A percentile compares a stretch with the other conserved stretches of the same genome.
phyloP scores from a whole-genome alignment of 1,284 basidiomycete species.

The Irpex rosettiformis region DNA sequence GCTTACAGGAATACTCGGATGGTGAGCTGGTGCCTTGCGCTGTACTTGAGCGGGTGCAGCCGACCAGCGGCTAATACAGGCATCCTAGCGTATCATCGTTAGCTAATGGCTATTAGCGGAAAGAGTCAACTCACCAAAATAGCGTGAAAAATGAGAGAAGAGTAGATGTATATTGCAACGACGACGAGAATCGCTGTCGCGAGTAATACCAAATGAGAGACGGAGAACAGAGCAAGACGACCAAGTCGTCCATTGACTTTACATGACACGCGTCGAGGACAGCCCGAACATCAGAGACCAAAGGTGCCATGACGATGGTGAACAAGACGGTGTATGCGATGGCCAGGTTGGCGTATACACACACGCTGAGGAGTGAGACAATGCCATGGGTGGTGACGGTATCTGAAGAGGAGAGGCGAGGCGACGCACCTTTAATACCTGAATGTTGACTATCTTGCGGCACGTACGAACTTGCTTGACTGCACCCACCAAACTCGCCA shows the following conservation, averaged over 20 bases:
- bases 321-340: not conserved
- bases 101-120: not conserved
- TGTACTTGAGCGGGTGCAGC: too few species aligned
- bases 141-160: not conserved
- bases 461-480: too few species aligned
- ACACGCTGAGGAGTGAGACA: not conserved
- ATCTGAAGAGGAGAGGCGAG: not conserved
- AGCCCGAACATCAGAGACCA: not conserved
- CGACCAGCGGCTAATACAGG: not conserved
- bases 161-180: not conserved
- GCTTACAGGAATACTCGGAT: too few species aligned
- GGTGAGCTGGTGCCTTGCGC: too few species aligned
- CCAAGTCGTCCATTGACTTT: not conserved
- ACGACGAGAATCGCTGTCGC: not conserved
- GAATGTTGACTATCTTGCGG: not conserved
- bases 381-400: not conserved
- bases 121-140: not conserved
- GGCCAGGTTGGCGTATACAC: not conserved
- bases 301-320: not conserved
- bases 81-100: not conserved
- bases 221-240: not conserved
- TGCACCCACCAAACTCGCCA: too few species aligned
- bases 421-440: not conserved
- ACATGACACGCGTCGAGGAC: not conserved
- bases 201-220: not conserved